Base-by-base conservation (phyloP, 768 basidiomycete species). In the Mycena venus region DNA sequence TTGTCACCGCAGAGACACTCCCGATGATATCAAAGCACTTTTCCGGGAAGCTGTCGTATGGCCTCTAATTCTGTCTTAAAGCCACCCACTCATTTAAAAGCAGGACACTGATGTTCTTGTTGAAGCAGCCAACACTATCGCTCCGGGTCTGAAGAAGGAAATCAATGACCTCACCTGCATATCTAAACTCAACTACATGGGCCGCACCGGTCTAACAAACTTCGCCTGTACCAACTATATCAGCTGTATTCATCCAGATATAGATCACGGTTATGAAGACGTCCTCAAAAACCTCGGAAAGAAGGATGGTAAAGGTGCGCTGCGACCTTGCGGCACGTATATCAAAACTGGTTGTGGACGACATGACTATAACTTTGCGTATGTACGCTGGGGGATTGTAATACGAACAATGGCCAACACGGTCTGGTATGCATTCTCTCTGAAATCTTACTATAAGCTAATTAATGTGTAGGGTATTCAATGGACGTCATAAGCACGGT, bases 401-500 rank as follows among this genome's bases (percentile, higher is more conserved):
- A 25, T 68, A 15, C 67, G 32, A 1, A 68, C 56, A 21, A 25
- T 15, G 7, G n/a, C 38, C 2, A 68, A 68, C 25, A 68, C 67
- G 0, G 67, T 58, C n/a, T 68, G 67, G 67, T 68, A 23, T 17
- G 51, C 31, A 6, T n/a, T 51, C 11, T 42, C 36, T 38, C 36
- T 38, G 36, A 21, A 21, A 49, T 53, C 23, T 25, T 53, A 12
- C 25, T 49, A 21, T 40, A 10, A n/a, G 2, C 44, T 3, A 32
- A 29, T 14, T 1, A 32, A 19, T 3, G 2, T 4, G 17, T 19
- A 67, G 66, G 66, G 25, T 67, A 3, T 67, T 67, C n/a, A 56
- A 67, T 40, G 66, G 66, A 19, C 53, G 53, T 17, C 38, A 68
- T 32, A 42, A 27, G 8, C 67, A 68, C 47, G 67, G 40, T 10